Conservation (phyloP, 805 yeast genomes). For the Candida stauntonica region DNA sequence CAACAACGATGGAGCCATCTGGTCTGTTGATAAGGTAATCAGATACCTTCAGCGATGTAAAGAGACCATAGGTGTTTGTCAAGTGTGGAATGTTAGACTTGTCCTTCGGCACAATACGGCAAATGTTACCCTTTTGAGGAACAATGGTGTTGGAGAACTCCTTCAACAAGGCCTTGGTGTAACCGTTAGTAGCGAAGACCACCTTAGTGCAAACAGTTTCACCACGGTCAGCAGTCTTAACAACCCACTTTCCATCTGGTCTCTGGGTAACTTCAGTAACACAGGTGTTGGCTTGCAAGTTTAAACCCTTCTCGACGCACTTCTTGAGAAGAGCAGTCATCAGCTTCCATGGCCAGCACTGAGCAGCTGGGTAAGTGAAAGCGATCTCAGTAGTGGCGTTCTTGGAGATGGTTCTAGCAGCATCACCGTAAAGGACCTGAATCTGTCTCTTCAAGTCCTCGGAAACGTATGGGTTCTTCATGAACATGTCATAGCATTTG, state of each 20-base stretch:
- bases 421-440: conserved; percentile 31
- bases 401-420: conserved; percentile 49
- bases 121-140: conserved; percentile 33
- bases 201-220: conserved; percentile 30
- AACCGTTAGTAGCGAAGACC: conserved; percentile 29
- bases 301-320: conserved; percentile 32
- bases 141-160: conserved; percentile 29
- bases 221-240: conserved; percentile 31
- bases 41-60: conserved; percentile 23
- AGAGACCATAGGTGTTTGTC: conserved; percentile 32
- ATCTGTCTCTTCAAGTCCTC: conserved; percentile 28
- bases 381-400: conserved; percentile 85
- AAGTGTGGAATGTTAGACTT: conserved; percentile 29
- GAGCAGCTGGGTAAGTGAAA: conserved; percentile 42
- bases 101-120: conserved; percentile 28
- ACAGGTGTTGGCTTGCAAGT: conserved; percentile 39
- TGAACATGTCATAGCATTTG: conserved; percentile 17
- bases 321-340: conserved; percentile 31
- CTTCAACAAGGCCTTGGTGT: conserved; percentile 33
- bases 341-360: conserved; percentile 42
- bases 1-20: conserved; percentile 36
- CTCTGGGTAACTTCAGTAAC: conserved; percentile 28
- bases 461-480: conserved; percentile 29
- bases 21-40: conserved; percentile 37
- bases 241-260: conserved; percentile 29